A percentile compares a stretch with the other conserved stretches of the same genome.
Evolutionary conservation across 352 stramenopile genomes (phyloP).

Genomic region (Phytopythium aichiense): DNA sequence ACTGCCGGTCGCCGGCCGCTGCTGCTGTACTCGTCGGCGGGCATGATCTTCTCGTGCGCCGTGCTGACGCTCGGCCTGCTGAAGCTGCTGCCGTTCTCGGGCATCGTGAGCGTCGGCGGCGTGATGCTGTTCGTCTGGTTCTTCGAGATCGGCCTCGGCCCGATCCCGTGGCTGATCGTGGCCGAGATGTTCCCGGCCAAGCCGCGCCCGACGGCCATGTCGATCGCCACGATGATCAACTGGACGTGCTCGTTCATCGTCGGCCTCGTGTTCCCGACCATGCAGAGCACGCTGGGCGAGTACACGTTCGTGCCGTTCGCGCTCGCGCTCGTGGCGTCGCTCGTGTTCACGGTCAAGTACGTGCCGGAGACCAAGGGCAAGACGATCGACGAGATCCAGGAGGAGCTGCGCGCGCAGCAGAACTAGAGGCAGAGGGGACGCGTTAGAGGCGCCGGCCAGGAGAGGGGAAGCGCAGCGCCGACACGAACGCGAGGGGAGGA

Average conservation of each 20-base stretch:
- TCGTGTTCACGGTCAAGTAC: constrained; percentile 77
- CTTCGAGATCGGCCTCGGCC: constrained; percentile 72
- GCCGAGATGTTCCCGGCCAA: constrained; percentile 96
- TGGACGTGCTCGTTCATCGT: constrained; percentile 96
- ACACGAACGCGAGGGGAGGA: not conserved
- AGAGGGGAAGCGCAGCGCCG: not conserved
- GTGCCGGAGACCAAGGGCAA: constrained; percentile 91
- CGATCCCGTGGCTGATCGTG: constrained; percentile 96
- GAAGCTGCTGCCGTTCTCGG: constrained; percentile 58
- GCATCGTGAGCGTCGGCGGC: constrained; percentile 51
- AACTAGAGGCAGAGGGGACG: constrained; percentile 5
- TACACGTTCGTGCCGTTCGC: constrained; percentile 92
- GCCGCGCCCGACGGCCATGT: constrained; percentile 90
- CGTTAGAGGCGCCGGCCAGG: not conserved
- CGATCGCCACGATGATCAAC: constrained; percentile 91
- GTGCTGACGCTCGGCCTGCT: constrained; percentile 64
- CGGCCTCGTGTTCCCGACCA: constrained; percentile 90
- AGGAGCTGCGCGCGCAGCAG: constrained; percentile 39
- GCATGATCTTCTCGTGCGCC: constrained; percentile 69
- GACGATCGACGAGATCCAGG: constrained; percentile 68
- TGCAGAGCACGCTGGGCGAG: constrained; percentile 79
- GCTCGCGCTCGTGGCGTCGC: constrained; percentile 64
- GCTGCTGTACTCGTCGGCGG: constrained; percentile 62
- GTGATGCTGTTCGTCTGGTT: constrained; percentile 81
- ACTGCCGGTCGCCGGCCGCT: constrained; percentile 60